These are phyloP conservation scores for Starmerella floricola DNA, from an alignment of 805 yeast genomes.

Conservation along the genomic window DNA sequence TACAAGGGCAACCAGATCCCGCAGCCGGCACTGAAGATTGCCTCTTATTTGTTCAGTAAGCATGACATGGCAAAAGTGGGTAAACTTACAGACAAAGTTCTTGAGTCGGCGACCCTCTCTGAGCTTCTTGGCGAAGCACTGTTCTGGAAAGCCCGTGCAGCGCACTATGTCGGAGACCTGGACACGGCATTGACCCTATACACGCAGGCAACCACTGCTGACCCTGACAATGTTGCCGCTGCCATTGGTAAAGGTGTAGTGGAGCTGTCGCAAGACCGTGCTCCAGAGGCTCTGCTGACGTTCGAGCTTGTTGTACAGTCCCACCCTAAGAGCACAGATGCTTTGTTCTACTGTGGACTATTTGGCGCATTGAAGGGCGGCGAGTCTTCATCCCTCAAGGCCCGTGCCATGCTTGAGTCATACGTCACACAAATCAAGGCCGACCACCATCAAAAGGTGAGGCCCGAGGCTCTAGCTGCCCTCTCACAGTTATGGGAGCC, in stretches of 20 bases:
- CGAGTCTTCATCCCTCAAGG: slow-evolving; percentile 30
- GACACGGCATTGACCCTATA: slow-evolving; percentile 61
- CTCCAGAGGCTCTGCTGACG: slow-evolving; percentile 76
- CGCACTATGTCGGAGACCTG: slow-evolving; percentile 47
- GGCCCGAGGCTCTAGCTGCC: slow-evolving; percentile 53
- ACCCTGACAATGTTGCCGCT: slow-evolving; percentile 51
- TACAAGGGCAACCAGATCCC: slow-evolving; percentile 39
- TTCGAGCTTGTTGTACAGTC: slow-evolving; percentile 61
- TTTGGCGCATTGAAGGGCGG: slow-evolving; percentile 32
- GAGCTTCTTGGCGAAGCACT: slow-evolving; percentile 47
- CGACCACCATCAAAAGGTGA: slow-evolving; percentile 39
- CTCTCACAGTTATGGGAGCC: slow-evolving; percentile 61
- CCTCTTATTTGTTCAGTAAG: slow-evolving; percentile 60
- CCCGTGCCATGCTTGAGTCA: slow-evolving; percentile 54
- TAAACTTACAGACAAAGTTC: slow-evolving; percentile 42
- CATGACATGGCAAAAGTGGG: slow-evolving; percentile 47
- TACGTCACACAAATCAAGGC: slow-evolving; percentile 49
- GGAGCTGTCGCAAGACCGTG: slow-evolving; percentile 52
- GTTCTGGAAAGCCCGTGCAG: slow-evolving; percentile 79
- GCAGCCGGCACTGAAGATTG: slow-evolving; percentile 46
- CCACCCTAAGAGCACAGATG: slow-evolving; percentile 60
- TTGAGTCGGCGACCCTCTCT: slow-evolving; percentile 32
- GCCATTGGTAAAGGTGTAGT: slow-evolving; percentile 79
- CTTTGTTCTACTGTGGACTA: slow-evolving; percentile 51
- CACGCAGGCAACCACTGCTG: slow-evolving; percentile 54